phyloP scores from a whole-genome alignment of 192 early-diverging fungal species.

The Chytriomyces confervae region DNA sequence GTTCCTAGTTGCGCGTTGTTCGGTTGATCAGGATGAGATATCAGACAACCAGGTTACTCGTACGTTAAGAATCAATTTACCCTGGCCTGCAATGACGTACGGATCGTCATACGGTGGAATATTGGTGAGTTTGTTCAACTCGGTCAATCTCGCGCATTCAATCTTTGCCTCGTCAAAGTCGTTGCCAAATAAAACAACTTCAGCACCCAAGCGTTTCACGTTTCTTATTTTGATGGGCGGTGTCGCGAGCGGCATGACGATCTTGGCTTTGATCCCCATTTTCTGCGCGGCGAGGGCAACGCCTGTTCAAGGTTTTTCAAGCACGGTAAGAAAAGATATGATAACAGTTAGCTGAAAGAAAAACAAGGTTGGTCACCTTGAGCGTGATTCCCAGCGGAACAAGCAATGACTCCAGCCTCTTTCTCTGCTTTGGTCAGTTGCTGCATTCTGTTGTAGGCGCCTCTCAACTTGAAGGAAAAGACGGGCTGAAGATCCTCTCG shows the following conservation, averaged over 20 bases:
- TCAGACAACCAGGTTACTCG: neutral
- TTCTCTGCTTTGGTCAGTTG: slow-evolving; percentile 81
- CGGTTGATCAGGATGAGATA: too few species aligned
- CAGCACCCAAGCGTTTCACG: slow-evolving; percentile 86
- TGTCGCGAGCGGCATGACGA: slow-evolving; percentile 94
- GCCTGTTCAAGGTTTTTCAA: slow-evolving; percentile 35
- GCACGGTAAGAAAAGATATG: slow-evolving; percentile 19
- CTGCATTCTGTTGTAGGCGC: slow-evolving; percentile 93
- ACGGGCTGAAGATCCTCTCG: slow-evolving; percentile 97
- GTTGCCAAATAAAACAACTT: slow-evolving; percentile 86
- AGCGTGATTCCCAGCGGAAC: slow-evolving; percentile 98
- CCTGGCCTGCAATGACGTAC: slow-evolving; percentile 98
- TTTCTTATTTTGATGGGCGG: slow-evolving; percentile 87
- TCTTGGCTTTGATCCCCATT: slow-evolving; percentile 90
- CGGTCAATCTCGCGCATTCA: slow-evolving; percentile 77
- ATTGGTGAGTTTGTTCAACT: slow-evolving; percentile 69
- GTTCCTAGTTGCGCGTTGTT: slow-evolving; percentile 71
- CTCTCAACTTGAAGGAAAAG: slow-evolving; percentile 98
- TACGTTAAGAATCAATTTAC: slow-evolving; percentile 57
- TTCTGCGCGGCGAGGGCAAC: slow-evolving; percentile 92
- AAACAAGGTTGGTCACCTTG: slow-evolving; percentile 64
- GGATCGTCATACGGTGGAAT: slow-evolving; percentile 99
- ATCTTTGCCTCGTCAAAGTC: slow-evolving; percentile 96
- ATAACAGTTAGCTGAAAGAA: neutral
- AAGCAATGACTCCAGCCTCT: slow-evolving; percentile 88